Evolutionary conservation across 1,284 basidiomycete genomes (phyloP), one percentile per base, ranked within the genome.

Genomic region (Trametes hirsuta): DNA sequence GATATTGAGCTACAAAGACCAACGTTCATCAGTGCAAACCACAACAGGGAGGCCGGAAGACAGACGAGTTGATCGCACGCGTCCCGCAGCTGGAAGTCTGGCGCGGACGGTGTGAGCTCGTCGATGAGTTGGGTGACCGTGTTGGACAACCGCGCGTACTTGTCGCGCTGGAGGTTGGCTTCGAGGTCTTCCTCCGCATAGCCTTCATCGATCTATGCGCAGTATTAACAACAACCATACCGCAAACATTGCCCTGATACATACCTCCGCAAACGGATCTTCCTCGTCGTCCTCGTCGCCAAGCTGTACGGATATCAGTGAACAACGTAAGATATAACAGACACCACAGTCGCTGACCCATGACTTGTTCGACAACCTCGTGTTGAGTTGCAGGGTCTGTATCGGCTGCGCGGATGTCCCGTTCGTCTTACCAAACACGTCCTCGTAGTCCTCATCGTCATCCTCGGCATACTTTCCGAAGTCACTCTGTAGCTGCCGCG

Each of bases 221-320:
- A 15, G 14, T 55, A 35, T 30, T 54, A 61, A 58, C 62, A 49
- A 39, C 39, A 14, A 21, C 15, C 40, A 12, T 22, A 25, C 35
- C 59, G 36, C 22, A 21, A 14, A 3, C 55, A 8, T 12, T 12
- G 6, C 5, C 14, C 11, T 42, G 10, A 34, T 6, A 54, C 75
- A 53, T 66, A 92, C 91, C 79, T 96, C 94, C 0, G 95, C 94
- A 69, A 98, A 98, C 0, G 95, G 95, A 79, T 97, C 95, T 58
- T 93, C 93, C 48, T 94, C 94, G 61, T 96, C 94, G 4, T 91
- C 85, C 30, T 90, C 89, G 52, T 94, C 92, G 6, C 89, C 91
- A 11, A 88, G 76, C 92, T 92, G 61, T 22, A 41, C 8, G 4
- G 30, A 30, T 30, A 8, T 30, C 30, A 30, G 30, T 30, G 30